Base-by-base conservation (phyloP, 192 early-diverging fungal genomes). In the Gonapodya sp. region DNA sequence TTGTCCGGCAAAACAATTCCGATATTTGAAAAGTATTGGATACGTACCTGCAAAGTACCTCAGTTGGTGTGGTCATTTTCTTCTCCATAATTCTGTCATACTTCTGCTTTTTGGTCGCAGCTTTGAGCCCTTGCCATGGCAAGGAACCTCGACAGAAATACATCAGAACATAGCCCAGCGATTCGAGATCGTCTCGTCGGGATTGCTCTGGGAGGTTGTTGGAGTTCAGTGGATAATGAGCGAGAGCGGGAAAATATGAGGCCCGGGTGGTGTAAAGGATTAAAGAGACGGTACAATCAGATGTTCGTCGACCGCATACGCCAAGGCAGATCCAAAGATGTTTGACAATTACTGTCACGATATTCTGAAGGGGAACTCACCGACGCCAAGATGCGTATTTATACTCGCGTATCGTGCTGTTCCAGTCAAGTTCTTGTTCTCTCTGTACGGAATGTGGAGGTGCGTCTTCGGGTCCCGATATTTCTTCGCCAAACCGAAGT, bases 81-180 rank as follows among this genome's bases (percentile, higher is more conserved):
- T 91, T 91, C 83, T 91, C 90, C 90, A 91, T 91, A 79, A 91
- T 91, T 18, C 89, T 82, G 82, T 91, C 90, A 82, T 91, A 91
- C 83, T 91, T 91, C 83, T 91, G 89, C 82, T 91, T 91, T 83
- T 91, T 91, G 8, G 89, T 91, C 0, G 89, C 88, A 0, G 90
- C 90, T 73, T 91, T 91, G 34, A 91, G 81, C 0, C 90, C 90
- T 80, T 91, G 90, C 90, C 90, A 91, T 18, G 90, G 90, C 34
- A 91, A 81, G 1, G 88, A 88, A 18, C 90, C 90, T 14, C 90
- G 83, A 74, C 85, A 89, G 79, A 91, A 91, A 82, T 91, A 91
- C 89, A 91, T 91, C 36, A 91, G 84, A 8, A 91, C 88, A 77
- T 91, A 91, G 30, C 90, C 90, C 18, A 91, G 84, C 18, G 89